Evolutionary conservation across 148 eudicot genomes (phyloP), one percentile per base, ranked within the genome.

Genomic region (Rhododendron griersonianum): DNA sequence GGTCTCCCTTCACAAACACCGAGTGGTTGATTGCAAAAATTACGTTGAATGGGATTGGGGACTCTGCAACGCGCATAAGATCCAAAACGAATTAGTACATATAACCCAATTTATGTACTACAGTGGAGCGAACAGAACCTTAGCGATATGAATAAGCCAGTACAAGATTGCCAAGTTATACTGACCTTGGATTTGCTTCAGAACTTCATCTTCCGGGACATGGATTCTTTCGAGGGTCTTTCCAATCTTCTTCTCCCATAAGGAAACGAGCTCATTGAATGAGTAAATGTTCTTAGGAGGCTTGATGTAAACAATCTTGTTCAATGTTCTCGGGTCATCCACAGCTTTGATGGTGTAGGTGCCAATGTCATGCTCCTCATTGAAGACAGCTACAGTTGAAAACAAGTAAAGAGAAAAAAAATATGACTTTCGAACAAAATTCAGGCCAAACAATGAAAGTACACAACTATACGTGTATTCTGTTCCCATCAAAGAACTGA

Each of bases 221-320:
- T 88, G 84, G 44, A 61, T 85, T 74, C 83, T 91, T 39, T 90
- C 87, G 21, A 92, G 85, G 37, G 89, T 84, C 37, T 91, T 88
- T 48, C 89, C 91, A 65, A 91, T 91, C 85, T 92, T 92, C 74
- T 89, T 91, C 91, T 92, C 94, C 94, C 94, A 92, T 2, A 89
- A 83, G 48, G 91, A 86, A 73, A 91, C 92, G 51, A 92, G 89
- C 30, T 92, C 91, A 21, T 92, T 92, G 77, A 91, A 87, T 5
- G 92, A 89, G 59, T 80, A 86, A 21, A 37, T 84, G 75, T 91
- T 92, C 44, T 85, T 80, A 7, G 89, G 82, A 33, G 94, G 92
- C 87, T 37, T 87, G 23, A 92, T 86, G 85, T 89, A 89, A 37
- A 92, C 86, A 23, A 86, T 82, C 87, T 90, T 90, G 89, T 92